Conservation (phyloP, 139 green algal genomes). For the Edaphochlamys debaryana region DNA sequence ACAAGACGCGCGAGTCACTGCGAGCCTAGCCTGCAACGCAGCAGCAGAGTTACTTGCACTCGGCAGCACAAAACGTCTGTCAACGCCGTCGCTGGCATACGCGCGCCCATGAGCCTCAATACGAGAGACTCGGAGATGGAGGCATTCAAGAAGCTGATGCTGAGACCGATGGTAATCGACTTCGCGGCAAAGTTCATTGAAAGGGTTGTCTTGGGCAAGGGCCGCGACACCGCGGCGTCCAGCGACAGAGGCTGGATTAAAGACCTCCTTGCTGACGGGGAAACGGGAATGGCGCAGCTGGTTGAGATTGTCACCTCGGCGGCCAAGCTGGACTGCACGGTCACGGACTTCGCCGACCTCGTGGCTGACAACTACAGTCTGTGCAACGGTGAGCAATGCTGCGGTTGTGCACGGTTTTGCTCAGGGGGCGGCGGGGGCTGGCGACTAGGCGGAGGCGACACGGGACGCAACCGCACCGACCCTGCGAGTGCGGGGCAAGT, state of each 20-base stretch:
- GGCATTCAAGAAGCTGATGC: not conserved
- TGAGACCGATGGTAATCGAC: not conserved
- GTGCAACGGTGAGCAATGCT: conserved; percentile 1
- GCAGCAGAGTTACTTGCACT: too few relatives aligned
- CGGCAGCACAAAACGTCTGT: too few relatives aligned
- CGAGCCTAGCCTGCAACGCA: too few relatives aligned
- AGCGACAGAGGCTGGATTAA: not conserved
- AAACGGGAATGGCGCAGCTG: not conserved
- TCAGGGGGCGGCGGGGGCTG: too few relatives aligned
- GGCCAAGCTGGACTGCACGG: not conserved
- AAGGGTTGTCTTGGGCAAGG: not conserved
- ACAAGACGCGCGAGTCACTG: too few relatives aligned
- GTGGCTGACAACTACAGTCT: not conserved
- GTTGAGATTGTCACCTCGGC: not conserved
- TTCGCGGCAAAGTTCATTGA: not conserved
- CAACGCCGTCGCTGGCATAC: too few relatives aligned
- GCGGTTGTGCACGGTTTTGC: too few relatives aligned
- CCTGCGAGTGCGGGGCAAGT: not conserved
- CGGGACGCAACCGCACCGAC: too few relatives aligned
- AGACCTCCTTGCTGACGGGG: not conserved
- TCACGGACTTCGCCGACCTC: not conserved
- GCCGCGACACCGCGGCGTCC: not conserved
- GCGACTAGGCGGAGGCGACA: too few relatives aligned
- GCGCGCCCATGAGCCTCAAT: too few relatives aligned
- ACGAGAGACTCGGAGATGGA: too few relatives aligned